These are phyloP conservation scores for Gastroboletus turbinatus DNA, from an alignment of 1,284 basidiomycete genomes.

Conservation along the genomic window DNA sequence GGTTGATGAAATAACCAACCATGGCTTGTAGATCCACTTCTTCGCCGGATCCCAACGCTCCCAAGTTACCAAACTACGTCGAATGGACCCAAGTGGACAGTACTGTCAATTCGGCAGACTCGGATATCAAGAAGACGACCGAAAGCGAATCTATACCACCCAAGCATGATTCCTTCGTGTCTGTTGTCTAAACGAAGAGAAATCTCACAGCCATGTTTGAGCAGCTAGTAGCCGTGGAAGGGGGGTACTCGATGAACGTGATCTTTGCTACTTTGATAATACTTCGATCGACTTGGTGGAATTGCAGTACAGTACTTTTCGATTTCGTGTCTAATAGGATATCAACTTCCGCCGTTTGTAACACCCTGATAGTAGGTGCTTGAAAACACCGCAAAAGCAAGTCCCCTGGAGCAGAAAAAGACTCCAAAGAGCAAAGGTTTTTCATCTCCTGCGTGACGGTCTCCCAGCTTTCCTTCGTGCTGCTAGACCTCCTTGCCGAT, in stretches of 20 bases:
- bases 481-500: constrained; percentile 61
- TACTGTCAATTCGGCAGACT: constrained; percentile 7
- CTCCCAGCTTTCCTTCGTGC: constrained; percentile 65
- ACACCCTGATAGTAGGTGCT: not conserved
- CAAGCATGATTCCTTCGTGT: constrained; percentile 4
- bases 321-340: constrained; percentile 1
- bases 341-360: not conserved
- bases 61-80: constrained; percentile 23
- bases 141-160: constrained; percentile 4
- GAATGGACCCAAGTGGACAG: constrained; percentile 8
- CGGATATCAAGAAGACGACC: constrained; percentile 6
- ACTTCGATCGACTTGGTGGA: not conserved
- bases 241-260: not conserved
- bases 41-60: constrained; percentile 9
- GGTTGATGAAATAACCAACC: not conserved
- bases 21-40: constrained; percentile 10
- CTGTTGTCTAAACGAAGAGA: constrained; percentile 11
- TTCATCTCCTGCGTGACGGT: constrained; percentile 65
- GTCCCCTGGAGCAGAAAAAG: not conserved
- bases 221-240: not conserved
- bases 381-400: not conserved
- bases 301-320: constrained; percentile 20
- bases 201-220: not conserved
- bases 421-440: not conserved
- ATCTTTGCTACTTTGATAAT: not conserved